phyloP scores from a whole-genome alignment of 768 basidiomycete species.

The Phaeotremella skinneri region DNA sequence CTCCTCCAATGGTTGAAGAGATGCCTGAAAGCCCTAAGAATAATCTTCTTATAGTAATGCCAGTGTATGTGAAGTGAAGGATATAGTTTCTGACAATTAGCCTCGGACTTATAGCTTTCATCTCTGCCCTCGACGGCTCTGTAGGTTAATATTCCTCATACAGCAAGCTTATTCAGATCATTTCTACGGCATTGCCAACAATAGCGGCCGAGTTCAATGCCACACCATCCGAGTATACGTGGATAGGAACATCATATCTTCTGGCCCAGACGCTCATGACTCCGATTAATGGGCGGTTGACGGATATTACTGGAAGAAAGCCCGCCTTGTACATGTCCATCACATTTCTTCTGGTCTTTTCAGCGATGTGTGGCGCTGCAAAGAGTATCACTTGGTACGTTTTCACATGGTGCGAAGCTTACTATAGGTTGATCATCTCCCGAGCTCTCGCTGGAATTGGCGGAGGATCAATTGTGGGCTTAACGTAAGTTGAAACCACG shows the following conservation, averaged over 20 bases:
- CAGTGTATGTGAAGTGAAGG: neutral
- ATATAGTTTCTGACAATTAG: conserved; percentile 8
- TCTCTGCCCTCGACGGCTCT: conserved; percentile 44
- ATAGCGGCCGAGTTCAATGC: conserved; percentile 44
- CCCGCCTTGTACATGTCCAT: conserved; percentile 37
- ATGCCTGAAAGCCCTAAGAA: conserved; percentile 30
- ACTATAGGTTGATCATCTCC: conserved; percentile 29
- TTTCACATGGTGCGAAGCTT: neutral
- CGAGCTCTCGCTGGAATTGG: conserved; percentile 45
- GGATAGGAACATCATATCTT: conserved; percentile 48
- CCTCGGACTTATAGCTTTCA: conserved; percentile 34
- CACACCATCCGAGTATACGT: conserved; percentile 41
- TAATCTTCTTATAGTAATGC: conserved; percentile 33
- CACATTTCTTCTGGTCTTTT: conserved; percentile 34
- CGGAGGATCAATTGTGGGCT: conserved; percentile 41
- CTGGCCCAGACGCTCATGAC: conserved; percentile 42
- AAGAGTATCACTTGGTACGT: conserved; percentile 35
- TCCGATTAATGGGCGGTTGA: conserved; percentile 43
- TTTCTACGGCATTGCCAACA: conserved; percentile 42
- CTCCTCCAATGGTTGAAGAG: conserved; percentile 6
- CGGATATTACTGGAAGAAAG: conserved; percentile 49
- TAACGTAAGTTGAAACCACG: conserved; percentile 27
- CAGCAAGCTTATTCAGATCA: conserved; percentile 15
- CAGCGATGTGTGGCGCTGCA: conserved; percentile 41
- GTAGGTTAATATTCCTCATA: conserved; percentile 15